A percentile compares a stretch with the other conserved stretches of the same genome.
Evolutionary conservation across 176 grass and related monocot genomes (phyloP).

Genomic region (Paspalum vaginatum): DNA sequence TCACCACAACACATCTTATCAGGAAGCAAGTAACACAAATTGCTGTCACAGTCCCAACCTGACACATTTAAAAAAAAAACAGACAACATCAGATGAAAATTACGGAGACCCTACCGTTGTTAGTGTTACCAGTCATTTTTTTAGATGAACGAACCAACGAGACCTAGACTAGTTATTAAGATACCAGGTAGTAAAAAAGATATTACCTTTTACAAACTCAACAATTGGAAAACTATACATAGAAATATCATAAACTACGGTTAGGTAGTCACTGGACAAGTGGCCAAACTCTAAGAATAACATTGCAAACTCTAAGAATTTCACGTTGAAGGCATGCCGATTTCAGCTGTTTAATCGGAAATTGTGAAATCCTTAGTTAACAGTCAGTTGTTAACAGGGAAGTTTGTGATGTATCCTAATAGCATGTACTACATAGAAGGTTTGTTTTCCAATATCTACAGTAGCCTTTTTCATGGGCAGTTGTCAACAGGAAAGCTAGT

Average conservation of each 20-base stretch:
- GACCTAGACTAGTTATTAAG: background rate
- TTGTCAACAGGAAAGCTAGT: background rate
- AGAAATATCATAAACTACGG: background rate
- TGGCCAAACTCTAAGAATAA: background rate
- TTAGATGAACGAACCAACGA: background rate
- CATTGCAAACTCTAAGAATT: background rate
- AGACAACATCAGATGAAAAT: constrained; percentile 15
- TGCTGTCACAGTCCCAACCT: constrained; percentile 91
- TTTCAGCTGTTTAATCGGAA: background rate
- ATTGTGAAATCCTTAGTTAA: background rate
- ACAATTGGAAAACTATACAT: background rate
- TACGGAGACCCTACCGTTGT: background rate
- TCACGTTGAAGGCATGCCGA: background rate
- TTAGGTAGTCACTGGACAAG: background rate
- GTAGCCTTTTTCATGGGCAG: background rate
- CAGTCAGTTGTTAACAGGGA: background rate
- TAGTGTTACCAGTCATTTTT: background rate
- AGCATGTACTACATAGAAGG: background rate
- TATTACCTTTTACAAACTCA: background rate
- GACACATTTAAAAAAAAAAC: constrained; percentile 33
- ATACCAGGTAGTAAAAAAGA: background rate
- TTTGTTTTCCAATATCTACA: constrained; percentile 4
- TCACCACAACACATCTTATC: constrained; percentile 92
- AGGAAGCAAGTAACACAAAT: constrained; percentile 95
- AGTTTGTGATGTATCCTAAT: background rate